Base-by-base conservation (phyloP, 164 flowering plant species). In the Kingdonia uniflora region DNA sequence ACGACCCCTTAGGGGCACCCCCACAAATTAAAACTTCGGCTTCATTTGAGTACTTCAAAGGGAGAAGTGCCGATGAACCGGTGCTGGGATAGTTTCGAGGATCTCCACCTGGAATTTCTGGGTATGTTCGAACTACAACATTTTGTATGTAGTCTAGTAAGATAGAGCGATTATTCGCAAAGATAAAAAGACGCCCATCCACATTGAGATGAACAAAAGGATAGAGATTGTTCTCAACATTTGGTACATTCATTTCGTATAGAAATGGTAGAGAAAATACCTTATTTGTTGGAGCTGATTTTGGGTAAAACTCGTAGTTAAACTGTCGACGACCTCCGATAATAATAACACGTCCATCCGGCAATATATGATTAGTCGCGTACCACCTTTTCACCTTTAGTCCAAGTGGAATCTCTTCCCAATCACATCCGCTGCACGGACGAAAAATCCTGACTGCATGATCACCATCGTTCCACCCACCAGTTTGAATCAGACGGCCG, bases 271-370 rank as follows among this genome's bases (percentile, higher is more conserved):
- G 67, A 20, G 20, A 33, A 51, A 43, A 61, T 0, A 56, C 7
- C 16, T 51, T 45, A 0, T 22, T 12, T 6, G 70, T 49, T 0
- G 49, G 2, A 1, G 48, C 79, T 33, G 0, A n/a, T n/a, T n/a
- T n/a, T n/a, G n/a, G n/a, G n/a, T n/a, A n/a, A n/a, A n/a, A n/a
- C n/a, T n/a, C n/a, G n/a, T n/a, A n/a, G n/a, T n/a, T n/a, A n/a
- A n/a, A n/a, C n/a, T n/a, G n/a, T n/a, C n/a, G n/a, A n/a, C 87
- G 71, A 0, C 97, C 96, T 12, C 96, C 96, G 48, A 87, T 56
- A 0, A 90, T 52, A 11, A 90, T 79, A 39, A 66, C 71, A 4
- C 77, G 56, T 2, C 87, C 95, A 19, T 80, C 81, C 0, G 96
- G 89, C n/a, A n/a, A n/a, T n/a, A n/a, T n/a, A n/a, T n/a, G n/a